Base-by-base conservation (phyloP, 345 rosid species). In the Brassica incana region DNA sequence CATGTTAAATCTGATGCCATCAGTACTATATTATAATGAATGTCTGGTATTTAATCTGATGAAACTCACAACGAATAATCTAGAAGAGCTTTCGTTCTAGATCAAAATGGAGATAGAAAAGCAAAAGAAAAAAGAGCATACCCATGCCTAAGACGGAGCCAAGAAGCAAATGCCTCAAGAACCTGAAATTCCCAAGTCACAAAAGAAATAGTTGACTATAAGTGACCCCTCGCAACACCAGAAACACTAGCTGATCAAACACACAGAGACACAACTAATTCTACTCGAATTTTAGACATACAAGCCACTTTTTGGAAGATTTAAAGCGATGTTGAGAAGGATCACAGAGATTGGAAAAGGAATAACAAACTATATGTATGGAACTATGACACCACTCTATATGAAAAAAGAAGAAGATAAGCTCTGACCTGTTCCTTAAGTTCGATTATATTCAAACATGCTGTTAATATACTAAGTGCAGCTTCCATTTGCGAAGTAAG, bases 141-240 rank as follows among this genome's bases (percentile, higher is more conserved):
- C 99, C 92, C 88, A 77, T 89, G 98, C 84, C 86, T 88, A 45
- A 95, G 88, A 71, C 95, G 97, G 77, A 93, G 95, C 99, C 98
- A 95, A 75, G 98, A 90, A 62, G 93, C 97, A 90, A 93, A 93
- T 66, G 99, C 97, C 88, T 95, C 97, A 18, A 93, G 98, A 88
- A 93, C 99, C 99, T 95, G 90, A 78, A 61, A 80, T 68, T 76
- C 67, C 35, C 74, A 82, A 38, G 33, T 72, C 45, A 45, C 30
- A 20, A 65, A 78, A 80, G 67, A 35, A 50, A 77, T 11, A 60
- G 61, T 5, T 64, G 61, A 70, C 69, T 70, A 74, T 66, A 23
- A 78, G 67, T 66, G 54, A 71, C 43, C 27, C 38, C 76, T 64
- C 65, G 54, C 65, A 65, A 27, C 36, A 69, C 79, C 38, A 74